Evolutionary conservation across 768 basidiomycete genomes (phyloP), one percentile per base, ranked within the genome.

Genomic region (Clathrus columnatus): DNA sequence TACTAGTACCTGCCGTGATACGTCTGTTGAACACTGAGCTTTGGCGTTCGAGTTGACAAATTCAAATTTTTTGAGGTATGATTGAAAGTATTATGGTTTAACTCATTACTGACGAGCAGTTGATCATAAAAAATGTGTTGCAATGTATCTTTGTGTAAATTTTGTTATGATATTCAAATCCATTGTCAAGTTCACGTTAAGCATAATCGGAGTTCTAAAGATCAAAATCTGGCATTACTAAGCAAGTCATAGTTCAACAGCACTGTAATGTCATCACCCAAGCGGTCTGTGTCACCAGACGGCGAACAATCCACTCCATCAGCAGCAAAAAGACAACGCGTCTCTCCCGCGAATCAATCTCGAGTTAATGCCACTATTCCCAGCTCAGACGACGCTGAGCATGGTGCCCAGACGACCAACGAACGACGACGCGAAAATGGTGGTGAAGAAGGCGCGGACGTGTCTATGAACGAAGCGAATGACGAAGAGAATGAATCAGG

Each of bases 401-500:
- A 36, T 14, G 36, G 36, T 36, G 7, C 32, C 21, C 54, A 2
- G 45, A 46, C 20, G 20, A 47, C 45, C 18, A 18, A 17, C 29
- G 54, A 28, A 7, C 21, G 26, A n/a, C 23, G 29, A 29, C 54
- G 54, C 17, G 45, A 47, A 20, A 48, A 85, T 30, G 85, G 82
- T 14, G 78, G 77, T 26, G 58, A 59, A 10, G 85, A 86, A 56
- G 75, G 72, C 7, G 85, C 78, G 14, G 85, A 87, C 65, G 82
- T 90, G 55, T 87, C 85, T 27, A 91, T 91, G 87, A 85, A 79
- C 5, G 54, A 56, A 14, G 56, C 74, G 5, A 84, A 62, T 1
- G 88, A 90, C 51, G 87, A 88, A 58, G 88, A 88, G 59, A 78
- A 62, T 5, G 88, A 89, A 58, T 87, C 85, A 2, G 85, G 72